Percentiles rank a stretch among this genome's conserved stretches.
Conservation (phyloP, 495 filamentous ascomycete species). For the Penicillium coprophilum region DNA sequence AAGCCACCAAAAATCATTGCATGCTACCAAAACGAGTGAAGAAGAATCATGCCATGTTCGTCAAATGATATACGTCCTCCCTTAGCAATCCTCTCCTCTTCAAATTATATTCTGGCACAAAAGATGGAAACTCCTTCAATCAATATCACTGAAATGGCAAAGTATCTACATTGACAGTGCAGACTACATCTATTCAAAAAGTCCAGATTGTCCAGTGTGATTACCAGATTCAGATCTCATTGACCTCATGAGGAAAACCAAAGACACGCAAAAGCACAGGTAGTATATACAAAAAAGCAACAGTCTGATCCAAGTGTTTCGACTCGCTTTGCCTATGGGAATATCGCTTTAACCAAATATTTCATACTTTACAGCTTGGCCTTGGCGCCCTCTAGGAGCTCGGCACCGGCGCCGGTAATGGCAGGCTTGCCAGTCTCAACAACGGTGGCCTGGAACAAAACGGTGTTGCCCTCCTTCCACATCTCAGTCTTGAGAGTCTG, state of each 20-base stretch:
- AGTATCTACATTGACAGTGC: not conserved
- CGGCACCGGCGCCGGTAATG: constrained; percentile 83
- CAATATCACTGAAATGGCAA: too few species aligned
- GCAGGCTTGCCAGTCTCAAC: constrained; percentile 95
- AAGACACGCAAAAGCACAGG: constrained; percentile 1
- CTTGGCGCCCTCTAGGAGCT: constrained; percentile 65
- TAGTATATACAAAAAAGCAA: constrained; percentile 30
- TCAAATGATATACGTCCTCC: too few species aligned
- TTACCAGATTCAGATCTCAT: constrained; percentile 3
- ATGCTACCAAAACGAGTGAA: too few species aligned
- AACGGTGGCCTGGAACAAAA: constrained; percentile 91
- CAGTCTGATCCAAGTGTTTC: constrained; percentile 19
- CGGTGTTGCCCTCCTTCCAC: constrained; percentile 91
- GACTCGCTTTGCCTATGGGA: constrained; percentile 17
- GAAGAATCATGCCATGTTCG: too few species aligned
- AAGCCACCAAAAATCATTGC: too few species aligned
- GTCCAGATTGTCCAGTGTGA: not conserved
- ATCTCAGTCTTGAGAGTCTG: constrained; percentile 96
- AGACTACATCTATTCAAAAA: not conserved
- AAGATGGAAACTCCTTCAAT: too few species aligned
- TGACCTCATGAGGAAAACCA: constrained; percentile 7
- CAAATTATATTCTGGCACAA: too few species aligned
- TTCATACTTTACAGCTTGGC: constrained; percentile 57
- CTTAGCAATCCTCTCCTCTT: too few species aligned
- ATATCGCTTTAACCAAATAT: constrained; percentile 27